phyloP scores from a whole-genome alignment of 2,329 filamentous ascomycete genomes.

The Pseudocercospora vitis region DNA sequence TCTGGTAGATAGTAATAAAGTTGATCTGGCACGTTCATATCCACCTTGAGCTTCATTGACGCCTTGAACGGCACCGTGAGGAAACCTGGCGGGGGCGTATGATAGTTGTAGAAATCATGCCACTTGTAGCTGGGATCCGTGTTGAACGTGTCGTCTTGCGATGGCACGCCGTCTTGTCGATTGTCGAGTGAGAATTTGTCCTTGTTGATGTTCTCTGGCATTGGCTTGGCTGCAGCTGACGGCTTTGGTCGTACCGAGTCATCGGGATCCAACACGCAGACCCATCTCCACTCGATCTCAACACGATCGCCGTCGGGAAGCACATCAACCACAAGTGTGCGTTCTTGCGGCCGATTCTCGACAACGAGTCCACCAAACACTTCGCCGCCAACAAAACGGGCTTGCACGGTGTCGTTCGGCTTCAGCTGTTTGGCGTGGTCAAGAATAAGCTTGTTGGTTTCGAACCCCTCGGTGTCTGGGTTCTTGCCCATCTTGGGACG shows the following conservation, averaged over 20 bases:
- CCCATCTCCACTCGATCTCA: constrained; percentile 83
- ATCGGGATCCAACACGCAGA: constrained; percentile 68
- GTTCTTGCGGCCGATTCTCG: constrained; percentile 76
- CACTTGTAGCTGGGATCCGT: constrained; percentile 49
- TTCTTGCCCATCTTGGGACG: constrained; percentile 82
- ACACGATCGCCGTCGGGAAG: constrained; percentile 76
- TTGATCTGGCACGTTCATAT: constrained; percentile 70
- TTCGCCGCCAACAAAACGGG: constrained; percentile 79
- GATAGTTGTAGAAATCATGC: constrained; percentile 69
- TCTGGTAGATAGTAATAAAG: constrained; percentile 87
- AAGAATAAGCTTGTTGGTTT: constrained; percentile 67
- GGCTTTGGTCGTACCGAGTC: constrained; percentile 74
- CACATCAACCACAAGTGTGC: constrained; percentile 75
- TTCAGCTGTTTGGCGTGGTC: constrained; percentile 68
- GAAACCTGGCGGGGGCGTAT: constrained; percentile 43
- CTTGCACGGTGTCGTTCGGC: constrained; percentile 76
- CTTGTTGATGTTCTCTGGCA: constrained; percentile 58
- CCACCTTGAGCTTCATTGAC: constrained; percentile 63
- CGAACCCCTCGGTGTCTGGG: constrained; percentile 57
- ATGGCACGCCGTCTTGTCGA: constrained; percentile 52
- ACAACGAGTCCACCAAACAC: constrained; percentile 88
- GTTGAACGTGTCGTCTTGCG: constrained; percentile 49
- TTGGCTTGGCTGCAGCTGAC: constrained; percentile 68
- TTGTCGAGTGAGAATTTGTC: constrained; percentile 49
- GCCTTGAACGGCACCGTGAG: constrained; percentile 40